phyloP scores from a whole-genome alignment of 176 grass and related monocot species.

The Aegilops sharonensis region DNA sequence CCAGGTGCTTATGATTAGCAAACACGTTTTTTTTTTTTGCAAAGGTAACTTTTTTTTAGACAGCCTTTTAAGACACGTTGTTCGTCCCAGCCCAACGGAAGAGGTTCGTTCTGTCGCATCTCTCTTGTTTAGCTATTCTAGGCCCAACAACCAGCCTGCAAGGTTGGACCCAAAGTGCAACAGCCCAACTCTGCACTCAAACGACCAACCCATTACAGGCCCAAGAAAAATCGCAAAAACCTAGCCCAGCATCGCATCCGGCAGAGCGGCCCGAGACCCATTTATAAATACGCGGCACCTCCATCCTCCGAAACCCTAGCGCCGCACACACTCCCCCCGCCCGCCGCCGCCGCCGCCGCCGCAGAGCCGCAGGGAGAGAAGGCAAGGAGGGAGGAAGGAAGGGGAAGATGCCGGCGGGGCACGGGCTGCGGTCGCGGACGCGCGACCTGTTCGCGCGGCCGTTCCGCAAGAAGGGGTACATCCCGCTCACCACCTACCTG shows the following conservation, averaged over 20 bases:
- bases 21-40: too few relatives aligned
- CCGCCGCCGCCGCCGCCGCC: constrained; percentile 17
- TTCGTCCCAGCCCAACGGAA: too few relatives aligned
- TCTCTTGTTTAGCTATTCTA: too few relatives aligned
- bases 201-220: neutral
- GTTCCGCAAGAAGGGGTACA: constrained; percentile 87
- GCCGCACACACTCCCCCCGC: neutral
- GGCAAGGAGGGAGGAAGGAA: neutral
- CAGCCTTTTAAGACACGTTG: too few relatives aligned
- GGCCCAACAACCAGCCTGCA: too few relatives aligned
- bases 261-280: neutral
- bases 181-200: neutral
- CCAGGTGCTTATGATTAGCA: too few relatives aligned
- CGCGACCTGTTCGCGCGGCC: constrained; percentile 66
- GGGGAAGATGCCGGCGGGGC: constrained; percentile 76
- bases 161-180: too few relatives aligned
- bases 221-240: neutral
- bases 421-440: constrained; percentile 71
- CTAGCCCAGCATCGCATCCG: neutral
- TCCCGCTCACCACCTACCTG: constrained; percentile 77
- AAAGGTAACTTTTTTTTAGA: too few relatives aligned
- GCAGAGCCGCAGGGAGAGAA: constrained; percentile 2
- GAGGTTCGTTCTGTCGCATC: too few relatives aligned
- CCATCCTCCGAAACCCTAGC: constrained; percentile 21
- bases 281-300: constrained; percentile 1